Evolutionary conservation across 2,329 filamentous ascomycete genomes (phyloP), one percentile per base, ranked within the genome.

Genomic region (Fusarium sp.): DNA sequence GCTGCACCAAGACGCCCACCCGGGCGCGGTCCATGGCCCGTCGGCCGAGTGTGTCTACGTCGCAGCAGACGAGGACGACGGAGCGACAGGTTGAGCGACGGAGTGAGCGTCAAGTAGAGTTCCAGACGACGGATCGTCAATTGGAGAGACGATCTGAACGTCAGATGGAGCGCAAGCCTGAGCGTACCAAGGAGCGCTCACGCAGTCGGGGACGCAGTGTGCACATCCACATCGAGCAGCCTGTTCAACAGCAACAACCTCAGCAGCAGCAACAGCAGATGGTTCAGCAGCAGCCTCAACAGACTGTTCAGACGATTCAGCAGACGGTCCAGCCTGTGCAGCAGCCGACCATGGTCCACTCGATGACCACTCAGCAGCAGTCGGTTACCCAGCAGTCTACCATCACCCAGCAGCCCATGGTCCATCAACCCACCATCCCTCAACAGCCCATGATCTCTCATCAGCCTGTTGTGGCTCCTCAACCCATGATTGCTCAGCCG

Each of bases 221-320:
- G 52, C 77, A 79, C 64, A 79, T 79, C 27, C 77, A 79, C 72
- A 79, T 79, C 25, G 77, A 77, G 68, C 54, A 37, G 14, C 54
- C 54, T 10, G 27, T 20, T n/a, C 73, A 72, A 25, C 68, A 69
- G 41, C 62, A 64, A 20, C 69, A 59, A 13, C 62, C 66, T 11
- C 75, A 72, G n/a, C 75, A 74, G 48, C 70, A 68, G 43, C 23
- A 54, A 32, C 73, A 75, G n/a, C 73, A 58, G 16, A 52, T 52
- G 48, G 48, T 50, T 9, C 37, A 37, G 37, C 70, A 73, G 20
- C 70, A 73, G 43, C 58, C 64, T 52, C 48, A 48, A 18, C 43
- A 52, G 48, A 52, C 48, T 32, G 48, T 52, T 2, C 48, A 52
- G 11, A 32, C 48, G 27, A 52, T 52, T 7, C 48, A 52, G 48